Percentiles rank a stretch among this genome's conserved stretches.
Conservation (phyloP, 345 rosid species). For the Schrenkiella parvula region DNA sequence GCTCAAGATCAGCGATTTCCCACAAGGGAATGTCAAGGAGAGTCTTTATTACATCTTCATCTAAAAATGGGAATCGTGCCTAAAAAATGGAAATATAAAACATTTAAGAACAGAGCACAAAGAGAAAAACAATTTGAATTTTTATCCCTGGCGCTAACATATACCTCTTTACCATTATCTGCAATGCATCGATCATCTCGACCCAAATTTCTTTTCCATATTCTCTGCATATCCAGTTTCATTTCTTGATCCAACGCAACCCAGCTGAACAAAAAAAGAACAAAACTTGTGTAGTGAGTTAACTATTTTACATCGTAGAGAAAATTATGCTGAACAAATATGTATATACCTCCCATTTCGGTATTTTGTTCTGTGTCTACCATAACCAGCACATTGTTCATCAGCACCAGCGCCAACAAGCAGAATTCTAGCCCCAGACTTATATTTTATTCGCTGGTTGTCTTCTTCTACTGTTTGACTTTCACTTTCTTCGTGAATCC, state of each 20-base stretch:
- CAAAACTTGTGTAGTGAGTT: not conserved
- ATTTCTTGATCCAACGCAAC: conserved; percentile 74
- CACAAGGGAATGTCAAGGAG: conserved; percentile 81
- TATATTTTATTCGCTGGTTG: conserved; percentile 41
- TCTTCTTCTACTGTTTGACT: conserved; percentile 22
- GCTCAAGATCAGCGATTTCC: conserved; percentile 78
- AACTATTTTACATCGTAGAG: not conserved
- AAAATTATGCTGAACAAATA: not conserved
- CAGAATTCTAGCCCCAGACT: conserved; percentile 64
- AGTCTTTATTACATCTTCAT: conserved; percentile 83
- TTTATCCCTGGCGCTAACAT: not conserved
- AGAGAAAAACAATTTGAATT: not conserved
- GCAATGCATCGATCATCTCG: conserved; percentile 91
- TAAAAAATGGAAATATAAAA: conserved; percentile 6
- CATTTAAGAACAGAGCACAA: not conserved
- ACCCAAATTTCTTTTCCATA: conserved; percentile 96
- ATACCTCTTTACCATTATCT: conserved; percentile 91
- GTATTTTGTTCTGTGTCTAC: conserved; percentile 84
- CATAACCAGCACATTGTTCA: conserved; percentile 99
- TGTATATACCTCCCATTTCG: conserved; percentile 59
- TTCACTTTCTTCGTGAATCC: conserved; percentile 45
- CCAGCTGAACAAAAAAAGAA: conserved; percentile 58
- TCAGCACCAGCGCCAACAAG: conserved; percentile 97
- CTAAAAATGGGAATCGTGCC: conserved; percentile 96
- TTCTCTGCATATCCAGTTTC: conserved; percentile 97